Base-by-base conservation (phyloP, 106 monocot species). In the Xerophyta viscosa region DNA sequence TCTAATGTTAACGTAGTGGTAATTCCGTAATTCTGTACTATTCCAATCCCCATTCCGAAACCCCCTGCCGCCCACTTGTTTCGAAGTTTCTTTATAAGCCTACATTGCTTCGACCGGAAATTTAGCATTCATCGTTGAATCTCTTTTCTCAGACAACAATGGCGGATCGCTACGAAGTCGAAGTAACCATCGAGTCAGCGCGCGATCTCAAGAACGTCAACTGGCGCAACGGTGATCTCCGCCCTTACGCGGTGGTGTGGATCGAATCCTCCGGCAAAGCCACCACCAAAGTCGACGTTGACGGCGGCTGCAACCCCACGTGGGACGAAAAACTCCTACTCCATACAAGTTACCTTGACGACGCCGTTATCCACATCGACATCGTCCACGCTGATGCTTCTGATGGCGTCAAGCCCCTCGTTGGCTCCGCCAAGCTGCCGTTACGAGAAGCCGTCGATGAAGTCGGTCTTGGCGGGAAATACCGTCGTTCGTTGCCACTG, bases 121-220 rank as follows among this genome's bases (percentile, higher is more conserved):
- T n/a, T n/a, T n/a, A n/a, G n/a, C n/a, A n/a, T n/a, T n/a, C n/a
- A n/a, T n/a, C n/a, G n/a, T n/a, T n/a, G n/a, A n/a, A n/a, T n/a
- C n/a, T n/a, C n/a, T n/a, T n/a, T n/a, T n/a, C n/a, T 33, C 33
- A 33, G 33, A 6, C 33, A 33, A 33, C 33, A 5, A 33, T 33
- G 33, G 33, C 33, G 11, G 33, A 11, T 6, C 61, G 59, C 9
- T 86, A 86, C 55, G 91, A 91, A 37, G 64, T 74, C 37, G 84
- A 77, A 56, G 69, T 91, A 31, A 78, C 65, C 31, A 48, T 91
- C 3, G 56, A 20, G 23, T 71, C 74, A 13, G 90, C 84, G 19
- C 73, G 61, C 23, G 64, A 85, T 39, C 74, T 84, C 21, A 91
- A 91, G 71, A 91, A 91, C 71, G 84, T 91, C 22, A 91, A 81